Evolutionary conservation across 495 filamentous ascomycete species (phyloP).

Genomic region (Choiromyces venosus): DNA sequence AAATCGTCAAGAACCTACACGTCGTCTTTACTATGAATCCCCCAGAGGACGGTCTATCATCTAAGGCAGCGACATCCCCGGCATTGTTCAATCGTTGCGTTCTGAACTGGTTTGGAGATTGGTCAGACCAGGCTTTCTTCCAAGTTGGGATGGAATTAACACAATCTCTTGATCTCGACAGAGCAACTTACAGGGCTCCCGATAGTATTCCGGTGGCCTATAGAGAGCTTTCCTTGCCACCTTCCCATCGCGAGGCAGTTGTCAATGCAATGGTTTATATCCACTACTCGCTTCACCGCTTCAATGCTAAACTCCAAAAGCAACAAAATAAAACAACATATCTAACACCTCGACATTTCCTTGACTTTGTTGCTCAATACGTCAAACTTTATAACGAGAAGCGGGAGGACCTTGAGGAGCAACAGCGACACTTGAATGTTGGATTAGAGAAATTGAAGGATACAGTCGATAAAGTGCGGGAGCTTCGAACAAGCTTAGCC

Average conservation of each 20-base stretch:
- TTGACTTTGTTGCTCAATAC: conserved; percentile 97
- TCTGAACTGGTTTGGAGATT: conserved; percentile 99
- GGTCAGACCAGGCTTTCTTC: conserved; percentile 98
- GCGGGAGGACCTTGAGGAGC: conserved; percentile 94
- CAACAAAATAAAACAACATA: conserved; percentile 87
- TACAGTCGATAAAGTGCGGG: conserved; percentile 94
- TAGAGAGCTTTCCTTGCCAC: conserved; percentile 73
- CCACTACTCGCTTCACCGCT: conserved; percentile 83
- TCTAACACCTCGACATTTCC: conserved; percentile 91
- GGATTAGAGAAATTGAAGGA: conserved; percentile 96
- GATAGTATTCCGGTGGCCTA: conserved; percentile 90
- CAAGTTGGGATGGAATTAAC: conserved; percentile 95
- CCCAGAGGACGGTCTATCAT: conserved; percentile 89
- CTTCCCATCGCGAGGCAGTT: conserved; percentile 81
- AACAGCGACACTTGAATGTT: conserved; percentile 95
- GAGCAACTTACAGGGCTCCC: conserved; percentile 74
- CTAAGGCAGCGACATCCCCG: conserved; percentile 93
- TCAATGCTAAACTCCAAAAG: conserved; percentile 82
- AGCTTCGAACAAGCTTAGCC: conserved; percentile 80
- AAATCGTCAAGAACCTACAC: conserved; percentile 97
- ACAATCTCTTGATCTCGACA: conserved; percentile 88
- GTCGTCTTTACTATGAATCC: conserved; percentile 99
- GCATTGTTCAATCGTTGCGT: conserved; percentile 98
- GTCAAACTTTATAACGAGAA: conserved; percentile 98
- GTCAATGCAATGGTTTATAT: conserved; percentile 98